Base-by-base conservation (phyloP, 2,329 filamentous ascomycete genomes). In the Cladosporium halotolerans region DNA sequence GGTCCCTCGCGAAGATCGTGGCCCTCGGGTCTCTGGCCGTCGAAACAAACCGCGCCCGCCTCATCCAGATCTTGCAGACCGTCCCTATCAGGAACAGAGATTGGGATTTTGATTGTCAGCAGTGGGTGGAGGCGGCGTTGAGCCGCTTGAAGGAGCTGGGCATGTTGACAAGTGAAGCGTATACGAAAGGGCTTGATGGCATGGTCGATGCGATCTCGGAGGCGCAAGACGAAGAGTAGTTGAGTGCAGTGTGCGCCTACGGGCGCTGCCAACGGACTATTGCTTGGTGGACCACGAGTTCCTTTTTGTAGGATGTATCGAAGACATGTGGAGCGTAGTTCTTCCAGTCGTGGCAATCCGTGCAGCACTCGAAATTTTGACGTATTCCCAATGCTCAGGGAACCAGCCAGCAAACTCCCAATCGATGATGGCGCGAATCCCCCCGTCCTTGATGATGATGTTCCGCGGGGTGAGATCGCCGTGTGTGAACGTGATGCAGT, bases 391-490 rank as follows among this genome's bases (percentile, higher is more conserved):
- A n/a, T n/a, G n/a, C n/a, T n/a, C n/a, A n/a, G n/a, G n/a, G n/a
- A n/a, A n/a, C n/a, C n/a, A n/a, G n/a, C n/a, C n/a, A n/a, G n/a
- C n/a, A n/a, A n/a, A n/a, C n/a, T n/a, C n/a, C n/a, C n/a, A n/a
- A n/a, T n/a, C n/a, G n/a, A n/a, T n/a, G n/a, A n/a, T n/a, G n/a
- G n/a, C n/a, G n/a, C n/a, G n/a, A n/a, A n/a, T n/a, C n/a, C n/a
- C n/a, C n/a, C 52, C 55, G 11, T 47, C 50, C 13, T 54, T 42
- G 16, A 60, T 54, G 9, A 63, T 56, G 40, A 63, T 60, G 36
- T 63, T 62, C 1, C 53, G 38, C 4, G 52, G 53, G 5, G 52
- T 52, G 18, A 63, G 44, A 38, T 63, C 61, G 11, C 53, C 55
- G 41, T 62, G 61, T 2, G 59, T 62, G 42, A 62, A 56, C 8